Evolutionary conservation across 371 early-diverging fungal species (phyloP), one percentile per base, ranked within the genome.

Genomic region (Mucor velutinosus): DNA sequence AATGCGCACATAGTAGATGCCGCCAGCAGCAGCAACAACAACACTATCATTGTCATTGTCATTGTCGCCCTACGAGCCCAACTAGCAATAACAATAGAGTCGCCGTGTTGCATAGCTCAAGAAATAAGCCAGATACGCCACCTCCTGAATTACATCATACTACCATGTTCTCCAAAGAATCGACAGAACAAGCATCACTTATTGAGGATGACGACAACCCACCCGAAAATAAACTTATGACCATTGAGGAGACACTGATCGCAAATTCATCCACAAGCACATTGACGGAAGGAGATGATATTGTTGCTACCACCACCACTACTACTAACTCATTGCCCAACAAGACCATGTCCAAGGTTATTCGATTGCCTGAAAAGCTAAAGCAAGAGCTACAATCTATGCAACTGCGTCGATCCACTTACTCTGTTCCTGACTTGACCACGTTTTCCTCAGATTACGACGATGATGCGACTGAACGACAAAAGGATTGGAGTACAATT

Each of bases 371-470:
- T n/a, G 45, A 25, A 3, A 74, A 61, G 43, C 12, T 74, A 17
- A 69, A 67, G 25, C 41, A 58, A 64, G 74, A 74, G 29, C 21
- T 74, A 32, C 47, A 58, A 56, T 25, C 37, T 21, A 67, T 74
- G 61, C 74, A 70, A 15, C 5, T 74, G 29, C 30, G 62, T 14
- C 58, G 64, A 60, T 60, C 74, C 3, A 33, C 32, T 0, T 74
- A 74, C 57, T 74, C 74, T 57, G 64, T 74, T 10, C 74, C 74
- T 56, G 64, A 70, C 57, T 30, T 74, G 4, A 55, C 58, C 17
- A 3, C 33, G 23, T 57, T 66, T 10, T 47, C 58, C 6, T 32
- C 56, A n/a, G 47, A 43, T 19, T 47, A 43, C 1, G 60, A 41
- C 25, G 49, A 25, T 10, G 53, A 60, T 15, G 58, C 33, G 27